A percentile compares a stretch with the other conserved stretches of the same genome.
Conservation (phyloP, 176 grass and related monocot species). For the Thalia dealbata region DNA sequence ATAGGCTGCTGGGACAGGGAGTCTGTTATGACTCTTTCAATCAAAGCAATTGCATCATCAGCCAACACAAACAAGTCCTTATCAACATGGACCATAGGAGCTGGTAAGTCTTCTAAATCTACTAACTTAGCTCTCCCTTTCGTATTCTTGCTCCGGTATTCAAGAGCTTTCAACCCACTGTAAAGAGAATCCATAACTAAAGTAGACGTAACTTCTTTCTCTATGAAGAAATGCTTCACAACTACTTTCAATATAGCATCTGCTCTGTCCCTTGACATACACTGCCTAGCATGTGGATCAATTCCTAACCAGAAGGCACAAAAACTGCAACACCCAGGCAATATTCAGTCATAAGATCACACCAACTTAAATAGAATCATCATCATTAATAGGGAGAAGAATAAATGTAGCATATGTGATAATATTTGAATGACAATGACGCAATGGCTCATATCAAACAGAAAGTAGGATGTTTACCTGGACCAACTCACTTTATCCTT, state of each 20-base stretch:
- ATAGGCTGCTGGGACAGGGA: constrained; percentile 51
- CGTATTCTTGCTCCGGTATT: constrained; percentile 19
- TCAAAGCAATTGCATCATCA: constrained; percentile 68
- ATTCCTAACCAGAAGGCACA: constrained; percentile 13
- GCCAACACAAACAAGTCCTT: constrained; percentile 69
- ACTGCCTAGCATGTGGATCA: constrained; percentile 5
- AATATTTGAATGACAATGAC: neutral
- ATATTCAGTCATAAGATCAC: neutral
- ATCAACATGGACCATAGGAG: constrained; percentile 31
- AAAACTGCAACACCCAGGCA: constrained; percentile 15
- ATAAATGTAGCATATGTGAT: neutral
- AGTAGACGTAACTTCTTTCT: constrained; percentile 21
- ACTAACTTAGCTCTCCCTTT: constrained; percentile 38
- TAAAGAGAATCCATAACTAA: constrained; percentile 18
- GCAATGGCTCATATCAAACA: neutral
- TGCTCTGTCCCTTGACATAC: constrained; percentile 14
- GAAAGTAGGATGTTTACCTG: constrained; percentile 29
- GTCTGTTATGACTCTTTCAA: constrained; percentile 62
- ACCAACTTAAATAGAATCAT: neutral
- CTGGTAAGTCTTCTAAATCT: constrained; percentile 46
- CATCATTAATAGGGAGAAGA: neutral
- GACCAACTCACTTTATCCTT: constrained; percentile 81
- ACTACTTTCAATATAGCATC: constrained; percentile 21
- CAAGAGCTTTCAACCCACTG: constrained; percentile 17
- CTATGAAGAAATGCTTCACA: constrained; percentile 23